Conservation (phyloP, 345 rosid species). For the Citrus trifoliata region DNA sequence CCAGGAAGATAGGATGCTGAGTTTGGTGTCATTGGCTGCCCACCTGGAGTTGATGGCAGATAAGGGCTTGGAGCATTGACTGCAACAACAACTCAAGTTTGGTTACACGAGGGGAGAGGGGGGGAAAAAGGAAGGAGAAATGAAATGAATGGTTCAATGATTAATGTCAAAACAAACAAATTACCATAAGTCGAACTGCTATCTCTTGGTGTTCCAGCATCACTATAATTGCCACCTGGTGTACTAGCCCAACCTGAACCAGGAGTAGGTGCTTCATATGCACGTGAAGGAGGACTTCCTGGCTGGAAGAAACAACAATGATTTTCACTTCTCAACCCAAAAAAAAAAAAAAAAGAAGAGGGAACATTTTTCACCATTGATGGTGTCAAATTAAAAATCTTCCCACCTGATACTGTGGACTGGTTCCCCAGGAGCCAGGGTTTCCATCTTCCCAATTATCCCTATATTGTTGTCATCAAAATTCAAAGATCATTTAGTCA, state of each 20-base stretch:
- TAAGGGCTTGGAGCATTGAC: conserved; percentile 95
- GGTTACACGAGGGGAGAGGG: neutral
- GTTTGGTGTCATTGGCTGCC: conserved; percentile 92
- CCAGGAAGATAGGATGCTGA: conserved; percentile 80
- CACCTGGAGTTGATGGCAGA: conserved; percentile 88
- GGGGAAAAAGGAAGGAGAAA: neutral
- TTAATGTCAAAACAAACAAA: conserved; percentile 6
- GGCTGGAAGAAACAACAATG: conserved; percentile 44
- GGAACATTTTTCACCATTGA: neutral
- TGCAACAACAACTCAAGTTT: conserved; percentile 30
- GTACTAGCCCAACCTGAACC: conserved; percentile 92
- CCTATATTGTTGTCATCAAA: conserved; percentile 34
- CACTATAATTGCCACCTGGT: conserved; percentile 87
- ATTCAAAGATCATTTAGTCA: neutral
- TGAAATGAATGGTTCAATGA: neutral
- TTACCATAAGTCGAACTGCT: conserved; percentile 70
- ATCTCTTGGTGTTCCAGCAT: conserved; percentile 92
- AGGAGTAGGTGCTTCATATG: conserved; percentile 95
- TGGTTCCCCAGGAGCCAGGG: conserved; percentile 87
- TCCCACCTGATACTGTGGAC: conserved; percentile 84
- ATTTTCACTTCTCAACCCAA: neutral
- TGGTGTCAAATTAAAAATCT: neutral
- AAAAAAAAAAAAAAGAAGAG: neutral
- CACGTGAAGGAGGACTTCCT: conserved; percentile 89
- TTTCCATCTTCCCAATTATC: conserved; percentile 97